phyloP scores from a whole-genome alignment of 176 grass and related monocot species.

The Eleusine coracana region DNA sequence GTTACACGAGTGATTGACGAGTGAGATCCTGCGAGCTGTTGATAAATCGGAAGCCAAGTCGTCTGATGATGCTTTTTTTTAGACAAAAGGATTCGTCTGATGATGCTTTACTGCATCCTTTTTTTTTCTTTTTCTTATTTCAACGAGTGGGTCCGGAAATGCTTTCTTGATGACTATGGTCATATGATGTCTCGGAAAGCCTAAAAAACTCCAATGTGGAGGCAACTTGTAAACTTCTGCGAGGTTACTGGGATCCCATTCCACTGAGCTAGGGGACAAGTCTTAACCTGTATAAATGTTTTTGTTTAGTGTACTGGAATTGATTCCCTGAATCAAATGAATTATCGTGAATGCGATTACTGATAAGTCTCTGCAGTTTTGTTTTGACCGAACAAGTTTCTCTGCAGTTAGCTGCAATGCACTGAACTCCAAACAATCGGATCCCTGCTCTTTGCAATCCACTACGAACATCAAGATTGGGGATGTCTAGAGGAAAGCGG shows the following conservation, averaged over 20 bases:
- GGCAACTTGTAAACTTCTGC: not conserved
- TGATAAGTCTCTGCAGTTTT: too few relatives aligned
- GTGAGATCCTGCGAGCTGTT: not conserved
- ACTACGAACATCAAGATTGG: too few relatives aligned
- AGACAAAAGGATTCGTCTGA: not conserved
- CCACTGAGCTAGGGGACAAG: not conserved
- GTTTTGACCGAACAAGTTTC: too few relatives aligned
- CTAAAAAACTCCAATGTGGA: not conserved
- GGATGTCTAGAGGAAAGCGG: too few relatives aligned
- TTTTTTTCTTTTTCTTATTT: not conserved
- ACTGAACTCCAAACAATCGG: not conserved
- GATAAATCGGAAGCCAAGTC: not conserved
- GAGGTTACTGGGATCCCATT: not conserved
- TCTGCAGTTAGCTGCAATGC: not conserved
- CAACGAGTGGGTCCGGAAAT: not conserved
- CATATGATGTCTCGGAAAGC: not conserved
- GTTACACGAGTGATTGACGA: not conserved
- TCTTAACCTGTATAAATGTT: conserved; percentile 25
- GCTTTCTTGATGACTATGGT: not conserved
- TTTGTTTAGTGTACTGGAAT: not conserved
- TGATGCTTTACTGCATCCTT: not conserved
- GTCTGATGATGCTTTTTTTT: too few relatives aligned
- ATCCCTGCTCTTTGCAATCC: too few relatives aligned
- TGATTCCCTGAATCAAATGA: not conserved
- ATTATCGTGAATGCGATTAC: not conserved